Evolutionary conservation across 345 rosid genomes (phyloP).

Genomic region (Eucalyptus brandiana): DNA sequence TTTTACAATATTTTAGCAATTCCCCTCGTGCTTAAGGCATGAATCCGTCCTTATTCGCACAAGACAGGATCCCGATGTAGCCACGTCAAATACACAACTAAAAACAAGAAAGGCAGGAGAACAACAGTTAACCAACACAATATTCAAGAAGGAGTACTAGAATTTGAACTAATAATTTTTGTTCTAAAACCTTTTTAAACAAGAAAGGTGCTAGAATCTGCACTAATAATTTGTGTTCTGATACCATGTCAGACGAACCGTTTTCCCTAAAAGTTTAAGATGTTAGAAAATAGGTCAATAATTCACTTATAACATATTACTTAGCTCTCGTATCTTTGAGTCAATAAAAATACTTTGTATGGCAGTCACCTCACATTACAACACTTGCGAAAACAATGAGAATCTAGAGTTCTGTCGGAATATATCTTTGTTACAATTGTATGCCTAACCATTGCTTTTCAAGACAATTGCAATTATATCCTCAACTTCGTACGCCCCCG

Average conservation of each 20-base stretch:
- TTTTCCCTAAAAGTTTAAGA: too few species aligned
- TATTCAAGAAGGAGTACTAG: not conserved
- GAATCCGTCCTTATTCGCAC: not conserved
- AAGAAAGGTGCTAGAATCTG: too few species aligned
- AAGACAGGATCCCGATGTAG: not conserved
- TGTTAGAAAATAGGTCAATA: not conserved
- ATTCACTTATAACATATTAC: not conserved
- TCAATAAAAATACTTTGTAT: not conserved
- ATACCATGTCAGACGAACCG: not conserved
- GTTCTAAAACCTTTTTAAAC: not conserved
- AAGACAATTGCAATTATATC: not conserved
- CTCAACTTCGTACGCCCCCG: not conserved
- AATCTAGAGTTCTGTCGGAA: not conserved
- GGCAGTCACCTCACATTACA: not conserved
- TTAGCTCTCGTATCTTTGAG: not conserved
- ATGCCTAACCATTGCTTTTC: not conserved
- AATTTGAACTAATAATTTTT: not conserved
- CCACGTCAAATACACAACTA: not conserved
- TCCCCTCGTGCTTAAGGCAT: not conserved
- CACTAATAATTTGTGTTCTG: not conserved
- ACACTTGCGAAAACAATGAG: not conserved
- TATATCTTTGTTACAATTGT: not conserved
- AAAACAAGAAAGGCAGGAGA: not conserved
- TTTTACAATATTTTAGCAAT: too few species aligned
- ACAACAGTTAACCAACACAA: too few species aligned